Base-by-base conservation (phyloP, 1,139 yeast genomes). In the Kodamaea sp. region DNA sequence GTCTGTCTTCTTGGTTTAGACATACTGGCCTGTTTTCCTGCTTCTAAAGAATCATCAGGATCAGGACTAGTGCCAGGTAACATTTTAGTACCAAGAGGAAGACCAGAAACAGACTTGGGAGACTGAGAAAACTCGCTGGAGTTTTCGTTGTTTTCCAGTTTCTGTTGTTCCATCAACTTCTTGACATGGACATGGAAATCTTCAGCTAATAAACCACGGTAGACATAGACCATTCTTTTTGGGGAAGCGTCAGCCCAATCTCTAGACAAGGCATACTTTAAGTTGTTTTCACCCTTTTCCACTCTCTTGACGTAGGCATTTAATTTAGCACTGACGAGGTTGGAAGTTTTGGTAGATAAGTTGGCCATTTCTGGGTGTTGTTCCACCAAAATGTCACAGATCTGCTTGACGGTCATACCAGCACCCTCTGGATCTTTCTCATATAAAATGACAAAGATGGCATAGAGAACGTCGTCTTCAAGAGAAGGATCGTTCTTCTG, bases 191-290 rank as follows among this genome's bases (percentile, higher is more conserved):
- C 59, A 48, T 81, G 83, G 60, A 81, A 84, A 53, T 83, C 89
- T 11, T 78, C 72, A 20, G 92, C 77, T 43, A 84, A 66, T 27
- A 83, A 63, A 22, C 94, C 95, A 51, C 92, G 77, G 59, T 84
- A 85, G 31, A 83, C 89, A 51, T 85, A 85, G 23, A 85, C 88
- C 95, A 85, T 85, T 66, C 95, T 73, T 51, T 85, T 82, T 29
- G 95, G 95, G 4, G 87, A 80, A 11, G 90, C 87, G 57, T 83
- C 90, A 3, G 92, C 90, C 95, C 95, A 85, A 57, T 84, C 92
- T 61, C 95, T 73, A 3, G 88, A 80, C 33, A 85, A 63, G 15
- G 92, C 87, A 55, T 84, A 84, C 40, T 74, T 75, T 51, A 85
- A 68, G 31, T 78, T 73, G 43, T 78, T 70, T 54, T 84, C 94